Base-by-base conservation (phyloP, 176 grass and related monocot genomes). In the Ananas comosus region DNA sequence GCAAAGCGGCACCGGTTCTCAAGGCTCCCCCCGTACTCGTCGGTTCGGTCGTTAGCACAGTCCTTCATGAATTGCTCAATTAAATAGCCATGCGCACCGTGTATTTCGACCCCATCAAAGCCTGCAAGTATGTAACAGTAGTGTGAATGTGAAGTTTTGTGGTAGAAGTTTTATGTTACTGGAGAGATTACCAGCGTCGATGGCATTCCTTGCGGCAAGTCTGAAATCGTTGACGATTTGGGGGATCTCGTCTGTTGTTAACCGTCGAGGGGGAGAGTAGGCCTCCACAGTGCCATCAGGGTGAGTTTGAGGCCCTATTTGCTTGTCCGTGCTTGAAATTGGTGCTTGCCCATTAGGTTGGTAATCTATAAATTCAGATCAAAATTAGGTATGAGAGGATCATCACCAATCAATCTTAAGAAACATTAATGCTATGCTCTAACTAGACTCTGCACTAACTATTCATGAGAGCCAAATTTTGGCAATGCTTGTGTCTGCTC, bases 181-280 rank as follows among this genome's bases (percentile, higher is more conserved):
- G 2, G 2, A 1, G 25, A 27, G 2, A 42, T 42, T 50, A 83
- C 81, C 81, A 3, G 81, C 81, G 27, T 68, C 75, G 13, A 77
- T 50, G 9, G 80, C 73, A 21, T 82, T 82, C 18, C 59, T 75
- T 11, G 73, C 80, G 25, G 81, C 81, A 5, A 69, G 7, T 47
- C 76, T 78, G 64, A 73, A 83, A 42, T 83, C 68, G 9, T 79
- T 64, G 12, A 83, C 51, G 16, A 74, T 19, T 11, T 3, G 25
- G 11, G 75, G 69, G n/a, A 79, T 83, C 75, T 83, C 81, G 13
- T 79, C 81, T 2, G 67, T 65, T 1, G 14, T 27, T 8, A 83
- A 67, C n/a, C 70, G 51, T 52, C 81, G 56, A 12, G 80, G 74
- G 47, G 48, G 12, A 49, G 79, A 17, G 54, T 24, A 70, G 10